These are phyloP conservation scores for Solanum pinnatisectum DNA, from an alignment of 257 asterid species.

Conservation along the genomic window DNA sequence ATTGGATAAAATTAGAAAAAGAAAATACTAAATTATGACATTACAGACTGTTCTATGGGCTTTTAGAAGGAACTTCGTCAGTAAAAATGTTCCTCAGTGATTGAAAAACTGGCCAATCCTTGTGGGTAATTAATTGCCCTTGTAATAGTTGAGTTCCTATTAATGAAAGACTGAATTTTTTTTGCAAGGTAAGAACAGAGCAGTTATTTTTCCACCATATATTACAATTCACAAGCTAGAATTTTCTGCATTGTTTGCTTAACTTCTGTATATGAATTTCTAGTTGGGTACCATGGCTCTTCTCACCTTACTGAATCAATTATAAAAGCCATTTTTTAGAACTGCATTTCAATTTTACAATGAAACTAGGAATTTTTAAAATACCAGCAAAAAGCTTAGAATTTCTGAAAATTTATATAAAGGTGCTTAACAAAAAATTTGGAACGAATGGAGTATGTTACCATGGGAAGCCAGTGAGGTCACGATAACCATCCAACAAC, in stretches of 20 bases:
- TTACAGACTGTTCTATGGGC: not conserved
- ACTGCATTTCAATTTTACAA: not conserved
- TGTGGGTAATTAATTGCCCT: not conserved
- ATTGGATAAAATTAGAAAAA: not conserved
- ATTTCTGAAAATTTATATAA: not conserved
- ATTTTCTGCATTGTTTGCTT: not conserved
- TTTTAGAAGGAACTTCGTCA: not conserved
- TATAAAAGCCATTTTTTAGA: not conserved
- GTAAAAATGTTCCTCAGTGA: not conserved
- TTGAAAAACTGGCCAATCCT: not conserved
- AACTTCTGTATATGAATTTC: not conserved
- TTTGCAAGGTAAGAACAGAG: not conserved
- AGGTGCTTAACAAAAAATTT: not conserved
- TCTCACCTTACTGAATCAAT: not conserved
- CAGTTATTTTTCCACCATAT: not conserved
- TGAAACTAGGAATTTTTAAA: not conserved
- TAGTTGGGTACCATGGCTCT: not conserved
- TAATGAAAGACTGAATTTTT: not conserved
- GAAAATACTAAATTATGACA: not conserved
- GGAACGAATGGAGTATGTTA: not conserved
- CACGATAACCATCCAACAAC: conserved; percentile 27
- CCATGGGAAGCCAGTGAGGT: conserved; percentile 35
- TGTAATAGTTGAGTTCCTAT: not conserved
- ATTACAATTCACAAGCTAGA: not conserved
- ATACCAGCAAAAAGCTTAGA: not conserved